phyloP scores from a whole-genome alignment of 2,329 filamentous ascomycete genomes.

The Pseudophaeomoniella oleicola region DNA sequence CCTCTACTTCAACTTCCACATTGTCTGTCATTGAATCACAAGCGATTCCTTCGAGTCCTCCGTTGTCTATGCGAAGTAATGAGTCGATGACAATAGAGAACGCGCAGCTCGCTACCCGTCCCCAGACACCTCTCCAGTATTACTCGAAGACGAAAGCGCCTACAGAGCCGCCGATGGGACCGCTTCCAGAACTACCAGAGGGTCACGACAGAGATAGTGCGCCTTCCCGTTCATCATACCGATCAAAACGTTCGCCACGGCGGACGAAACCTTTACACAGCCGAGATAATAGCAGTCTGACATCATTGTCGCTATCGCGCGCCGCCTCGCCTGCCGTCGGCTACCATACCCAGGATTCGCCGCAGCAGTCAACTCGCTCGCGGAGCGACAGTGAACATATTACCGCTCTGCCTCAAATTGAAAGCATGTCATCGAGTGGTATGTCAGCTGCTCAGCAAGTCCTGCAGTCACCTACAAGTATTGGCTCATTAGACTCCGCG shows the following conservation, averaged over 20 bases:
- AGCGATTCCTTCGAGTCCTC: background rate
- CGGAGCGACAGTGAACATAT: background rate
- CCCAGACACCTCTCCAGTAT: background rate
- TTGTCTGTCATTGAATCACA: background rate
- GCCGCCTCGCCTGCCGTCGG: background rate
- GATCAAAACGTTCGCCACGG: background rate
- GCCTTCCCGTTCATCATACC: background rate
- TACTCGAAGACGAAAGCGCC: background rate
- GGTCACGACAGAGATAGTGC: background rate
- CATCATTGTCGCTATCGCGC: background rate
- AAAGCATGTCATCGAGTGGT: no score
- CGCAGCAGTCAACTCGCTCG: background rate
- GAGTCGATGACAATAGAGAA: background rate
- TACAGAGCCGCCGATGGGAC: background rate
- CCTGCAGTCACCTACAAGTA: background rate
- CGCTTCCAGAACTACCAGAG: background rate
- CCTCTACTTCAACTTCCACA: background rate
- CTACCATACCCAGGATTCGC: background rate
- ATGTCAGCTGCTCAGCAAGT: no score
- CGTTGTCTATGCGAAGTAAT: background rate
- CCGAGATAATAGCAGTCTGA: background rate
- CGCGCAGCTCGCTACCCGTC: background rate
- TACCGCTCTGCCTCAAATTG: no score
- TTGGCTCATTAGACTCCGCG: background rate
- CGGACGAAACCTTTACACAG: background rate